Base-by-base conservation (phyloP, 805 yeast species). In the Yarrowia phangngaensis region DNA sequence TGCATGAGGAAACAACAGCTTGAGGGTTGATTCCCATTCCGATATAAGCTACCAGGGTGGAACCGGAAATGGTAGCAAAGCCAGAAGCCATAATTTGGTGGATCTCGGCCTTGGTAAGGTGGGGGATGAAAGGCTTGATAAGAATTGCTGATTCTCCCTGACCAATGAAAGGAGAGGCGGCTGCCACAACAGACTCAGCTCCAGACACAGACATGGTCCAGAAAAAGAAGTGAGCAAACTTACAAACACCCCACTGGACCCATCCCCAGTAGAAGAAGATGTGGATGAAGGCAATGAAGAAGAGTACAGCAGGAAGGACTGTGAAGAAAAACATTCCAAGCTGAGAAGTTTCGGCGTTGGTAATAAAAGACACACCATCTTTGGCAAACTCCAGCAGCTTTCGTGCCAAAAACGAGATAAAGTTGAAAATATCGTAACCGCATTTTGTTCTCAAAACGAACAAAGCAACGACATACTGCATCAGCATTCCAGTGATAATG, bases 101-200 rank as follows among this genome's bases (percentile, higher is more conserved):
- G 51, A 78, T 66, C 60, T 79, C 84, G 9, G 82, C 79, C 51
- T 67, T 70, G 38, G 84, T 78, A 54, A 76, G 69, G 60, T 65
- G 78, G 4, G 80, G 81, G 56, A 78, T 60, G 54, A 77, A 75
- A 47, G 78, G 78, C 59, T 78, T 77, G 58, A 78, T 70, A 57
- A 78, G 71, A 53, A 79, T 73, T 5, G 82, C 82, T 48, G 77
- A 70, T 64, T 78, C 84, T 57, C 84, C 84, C 55, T 75, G 77
- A 34, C 84, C 84, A 54, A 78, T 70, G 62, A 78, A 78, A 5
- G 84, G 84, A 20, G 82, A 73, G 0, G 82, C 82, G 35, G 82
- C 80, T 4, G 82, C 80, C 20, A 78, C 79, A 36, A 78, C 74
- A 19, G 82, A 76, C 60, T 78, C 84, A 46, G 82, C 80, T 56